Conservation (phyloP, 106 monocot species). For the Cymbidium sinense region DNA sequence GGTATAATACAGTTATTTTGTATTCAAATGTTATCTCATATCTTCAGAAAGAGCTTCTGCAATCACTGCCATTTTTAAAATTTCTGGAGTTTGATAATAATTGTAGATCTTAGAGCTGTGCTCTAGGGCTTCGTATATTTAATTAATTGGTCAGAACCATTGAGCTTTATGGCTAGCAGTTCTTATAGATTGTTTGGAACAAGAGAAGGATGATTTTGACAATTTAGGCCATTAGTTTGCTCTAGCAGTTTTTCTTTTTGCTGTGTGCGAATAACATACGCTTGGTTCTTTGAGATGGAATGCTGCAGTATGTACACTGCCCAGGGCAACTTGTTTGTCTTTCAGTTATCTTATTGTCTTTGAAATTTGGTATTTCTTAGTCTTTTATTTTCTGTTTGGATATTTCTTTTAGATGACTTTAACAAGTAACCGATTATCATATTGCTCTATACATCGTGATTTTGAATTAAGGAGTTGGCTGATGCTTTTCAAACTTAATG, state of each 20-base stretch:
- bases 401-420: background rate
- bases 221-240: background rate
- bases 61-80: background rate
- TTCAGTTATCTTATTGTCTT: background rate
- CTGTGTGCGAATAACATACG: background rate
- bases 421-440: background rate
- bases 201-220: background rate
- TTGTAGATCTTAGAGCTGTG: background rate
- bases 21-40: background rate
- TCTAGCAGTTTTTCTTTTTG: background rate
- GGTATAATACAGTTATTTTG: conserved; percentile 29
- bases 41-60: background rate
- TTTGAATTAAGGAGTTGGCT: too few species aligned
- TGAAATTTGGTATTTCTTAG: too few species aligned
- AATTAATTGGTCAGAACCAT: background rate
- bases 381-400: background rate
- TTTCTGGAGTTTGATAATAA: background rate
- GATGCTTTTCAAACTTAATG: too few species aligned
- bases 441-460: background rate
- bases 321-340: background rate
- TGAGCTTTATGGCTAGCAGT: background rate
- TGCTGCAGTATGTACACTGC: background rate
- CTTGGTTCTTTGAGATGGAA: background rate
- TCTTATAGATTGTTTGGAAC: background rate
- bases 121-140: background rate